These are phyloP conservation scores for Takakia lepidozioides DNA, from an alignment of 225 moss, liverwort and hornwort genomes.

Conservation along the genomic window DNA sequence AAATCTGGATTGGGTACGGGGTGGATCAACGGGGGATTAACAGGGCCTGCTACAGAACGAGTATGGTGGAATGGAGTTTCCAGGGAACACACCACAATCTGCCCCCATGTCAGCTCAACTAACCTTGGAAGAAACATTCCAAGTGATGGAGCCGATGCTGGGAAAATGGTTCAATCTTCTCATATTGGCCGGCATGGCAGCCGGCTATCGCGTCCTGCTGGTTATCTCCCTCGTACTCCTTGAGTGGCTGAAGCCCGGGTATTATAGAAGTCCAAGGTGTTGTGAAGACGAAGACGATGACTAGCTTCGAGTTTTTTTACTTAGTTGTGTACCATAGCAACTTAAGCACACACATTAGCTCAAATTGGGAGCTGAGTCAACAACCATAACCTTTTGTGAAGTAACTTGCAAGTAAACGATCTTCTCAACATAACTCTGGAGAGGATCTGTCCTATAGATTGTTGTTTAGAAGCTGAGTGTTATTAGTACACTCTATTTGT, in stretches of 20 bases:
- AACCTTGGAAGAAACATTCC: conserved; percentile 16
- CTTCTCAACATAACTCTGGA: no score
- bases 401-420: no score
- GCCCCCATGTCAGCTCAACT: conserved; percentile 20
- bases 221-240: conserved; percentile 13
- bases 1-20: not conserved
- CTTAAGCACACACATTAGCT: no score
- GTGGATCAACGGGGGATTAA: not conserved
- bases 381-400: no score
- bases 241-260: not conserved
- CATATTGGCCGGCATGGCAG: conserved; percentile 37
- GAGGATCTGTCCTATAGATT: no score
- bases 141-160: conserved; percentile 11
- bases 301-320: no score
- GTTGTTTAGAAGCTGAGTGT: no score
- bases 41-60: conserved; percentile 45
- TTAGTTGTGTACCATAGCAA: no score
- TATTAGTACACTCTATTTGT: no score
- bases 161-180: conserved; percentile 48
- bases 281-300: no score
- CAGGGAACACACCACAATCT: conserved; percentile 5
- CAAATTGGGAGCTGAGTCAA: no score
- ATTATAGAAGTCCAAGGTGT: no score
- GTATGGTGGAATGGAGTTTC: conserved; percentile 18
- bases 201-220: conserved; percentile 27